These are phyloP conservation scores for Rhizopogon rudus DNA, from an alignment of 768 basidiomycete species.

Conservation along the genomic window DNA sequence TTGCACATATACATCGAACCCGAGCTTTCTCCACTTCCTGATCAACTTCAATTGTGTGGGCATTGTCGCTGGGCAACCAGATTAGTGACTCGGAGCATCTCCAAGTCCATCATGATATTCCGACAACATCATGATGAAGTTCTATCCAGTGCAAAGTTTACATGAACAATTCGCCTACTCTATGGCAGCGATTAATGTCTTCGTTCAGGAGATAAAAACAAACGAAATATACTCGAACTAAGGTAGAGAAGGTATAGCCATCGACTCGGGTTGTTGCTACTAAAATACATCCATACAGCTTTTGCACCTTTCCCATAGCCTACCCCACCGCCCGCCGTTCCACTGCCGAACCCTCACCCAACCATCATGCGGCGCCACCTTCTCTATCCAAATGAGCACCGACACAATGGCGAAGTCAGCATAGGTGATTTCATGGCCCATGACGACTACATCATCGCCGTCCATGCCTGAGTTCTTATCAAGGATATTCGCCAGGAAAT, in stretches of 20 bases:
- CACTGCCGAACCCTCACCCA: constrained; percentile 66
- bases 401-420: constrained; percentile 74
- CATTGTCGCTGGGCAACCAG: too few relatives aligned
- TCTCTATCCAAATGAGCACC: constrained; percentile 69
- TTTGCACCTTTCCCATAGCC: constrained; percentile 56
- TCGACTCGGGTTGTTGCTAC: constrained; percentile 2
- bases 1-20: too few relatives aligned
- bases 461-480: constrained; percentile 61
- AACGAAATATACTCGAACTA: not conserved
- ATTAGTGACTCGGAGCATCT: too few relatives aligned
- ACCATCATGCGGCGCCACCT: constrained; percentile 67
- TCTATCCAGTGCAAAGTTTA: too few relatives aligned
- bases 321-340: constrained; percentile 65
- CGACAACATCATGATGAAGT: too few relatives aligned
- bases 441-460: constrained; percentile 57
- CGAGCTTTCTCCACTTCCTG: too few relatives aligned
- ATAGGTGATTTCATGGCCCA: constrained; percentile 64
- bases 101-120: too few relatives aligned
- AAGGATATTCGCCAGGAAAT: constrained; percentile 58
- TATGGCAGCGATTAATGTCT: too few relatives aligned
- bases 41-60: too few relatives aligned
- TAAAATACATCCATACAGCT: constrained; percentile 66
- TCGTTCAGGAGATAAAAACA: not conserved
- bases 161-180: too few relatives aligned
- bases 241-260: not conserved